A percentile compares a stretch with the other conserved stretches of the same genome.
Conservation (phyloP, 345 rosid genomes). For the Arabis alpina region DNA sequence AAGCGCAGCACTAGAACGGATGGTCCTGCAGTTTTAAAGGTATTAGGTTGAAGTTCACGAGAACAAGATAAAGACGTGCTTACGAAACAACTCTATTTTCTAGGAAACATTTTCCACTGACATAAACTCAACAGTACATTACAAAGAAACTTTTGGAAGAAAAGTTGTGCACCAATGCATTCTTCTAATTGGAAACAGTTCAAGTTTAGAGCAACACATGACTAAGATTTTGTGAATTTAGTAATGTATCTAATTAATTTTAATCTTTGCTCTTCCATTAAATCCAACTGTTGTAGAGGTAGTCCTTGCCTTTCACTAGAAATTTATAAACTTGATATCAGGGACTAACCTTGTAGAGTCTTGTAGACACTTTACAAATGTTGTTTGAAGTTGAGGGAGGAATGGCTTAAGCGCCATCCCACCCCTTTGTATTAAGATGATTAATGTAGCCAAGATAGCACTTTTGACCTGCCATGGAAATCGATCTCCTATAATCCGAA, state of each 20-base stretch:
- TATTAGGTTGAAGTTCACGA: background rate
- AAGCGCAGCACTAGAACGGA: constrained; percentile 92
- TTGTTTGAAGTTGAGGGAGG: constrained; percentile 99
- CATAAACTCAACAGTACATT: background rate
- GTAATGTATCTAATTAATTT: background rate
- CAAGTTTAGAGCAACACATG: background rate
- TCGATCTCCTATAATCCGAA: constrained; percentile 92
- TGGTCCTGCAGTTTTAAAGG: constrained; percentile 60
- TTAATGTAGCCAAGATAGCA: constrained; percentile 86
- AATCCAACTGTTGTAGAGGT: background rate
- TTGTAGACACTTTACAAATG: constrained; percentile 90
- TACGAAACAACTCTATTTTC: constrained; percentile 2
- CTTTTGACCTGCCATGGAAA: constrained; percentile 99
- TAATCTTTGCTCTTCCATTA: background rate
- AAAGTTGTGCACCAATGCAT: background rate
- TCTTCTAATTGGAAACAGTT: background rate
- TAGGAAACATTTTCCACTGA: constrained; percentile 4
- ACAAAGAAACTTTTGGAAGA: background rate
- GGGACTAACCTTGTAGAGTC: constrained; percentile 79
- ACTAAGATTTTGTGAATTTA: constrained; percentile 3
- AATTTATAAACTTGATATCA: constrained; percentile 3
- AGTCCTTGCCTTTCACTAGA: constrained; percentile 17
- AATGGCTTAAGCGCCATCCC: constrained; percentile 89
- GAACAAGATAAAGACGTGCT: constrained; percentile 8
- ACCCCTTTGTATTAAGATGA: constrained; percentile 81